Evolutionary conservation across 257 asterid genomes (phyloP), one percentile per base, ranked within the genome.

Genomic region (Fraxinus anomala): DNA sequence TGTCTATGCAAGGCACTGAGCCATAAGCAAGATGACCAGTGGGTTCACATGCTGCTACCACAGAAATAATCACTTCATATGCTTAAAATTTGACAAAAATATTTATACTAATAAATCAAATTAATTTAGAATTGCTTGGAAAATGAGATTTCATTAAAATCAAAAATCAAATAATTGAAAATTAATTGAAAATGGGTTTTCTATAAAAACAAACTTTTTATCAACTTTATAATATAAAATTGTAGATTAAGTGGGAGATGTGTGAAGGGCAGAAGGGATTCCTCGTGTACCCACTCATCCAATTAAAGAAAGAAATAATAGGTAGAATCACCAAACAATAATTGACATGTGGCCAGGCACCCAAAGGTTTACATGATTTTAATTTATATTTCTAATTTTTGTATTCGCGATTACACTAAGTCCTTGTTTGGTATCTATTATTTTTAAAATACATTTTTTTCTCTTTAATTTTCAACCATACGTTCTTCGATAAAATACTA

Each of bases 31-130:
- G 56, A 75, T 79, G 80, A 82, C 19, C 80, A 76, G 86, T 37
- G 81, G 79, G 5, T 76, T 83, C 86, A 77, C 87, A 83, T 73
- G 87, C 80, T 70, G 26, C 80, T 61, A 61, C 30, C 74, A 47
- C 54, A 42, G 39, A 61, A 61, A 21, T 61, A 21, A 61, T 23
- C 33, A 59, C 26, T 61, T 6, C 23, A 21, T 61, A 23, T 6
- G 31, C 68, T 23, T 21, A 21, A 61, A 61, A 2, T 61, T 14
- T 13, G 33, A 24, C 10, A 21, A 11, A 61, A 21, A 61, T 23
- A 61, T 10, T 61, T 23, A 61, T 61, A 61, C 1, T 56, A 61
- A 61, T 3, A 61, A 9, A 21, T 7, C 30, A 23, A 23, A 21
- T 21, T 61, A 23, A 9, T 5, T 39, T 39, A 11, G 13, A 59